Conservation (phyloP, 2,329 filamentous ascomycete genomes). For the Colletotrichum musae region DNA sequence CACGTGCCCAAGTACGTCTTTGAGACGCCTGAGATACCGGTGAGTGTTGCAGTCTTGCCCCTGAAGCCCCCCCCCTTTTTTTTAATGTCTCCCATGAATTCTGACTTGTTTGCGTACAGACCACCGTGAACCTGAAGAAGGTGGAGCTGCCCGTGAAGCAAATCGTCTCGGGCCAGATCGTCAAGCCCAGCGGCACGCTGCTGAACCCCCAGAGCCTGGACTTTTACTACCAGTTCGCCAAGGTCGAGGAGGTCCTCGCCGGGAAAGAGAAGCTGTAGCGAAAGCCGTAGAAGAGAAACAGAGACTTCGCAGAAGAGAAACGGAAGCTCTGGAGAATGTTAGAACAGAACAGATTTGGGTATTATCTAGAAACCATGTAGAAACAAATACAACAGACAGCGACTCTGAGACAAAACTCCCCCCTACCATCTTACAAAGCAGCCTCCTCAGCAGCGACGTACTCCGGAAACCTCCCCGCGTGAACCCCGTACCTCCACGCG, state of each 20-base stretch:
- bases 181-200: conserved; percentile 83
- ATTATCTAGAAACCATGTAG: conserved; percentile 49
- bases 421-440: conserved; percentile 2
- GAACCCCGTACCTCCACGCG: conserved; percentile 64
- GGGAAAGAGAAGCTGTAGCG: conserved; percentile 64
- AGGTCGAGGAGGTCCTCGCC: conserved; percentile 72
- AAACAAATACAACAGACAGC: neutral
- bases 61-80: too few relatives aligned
- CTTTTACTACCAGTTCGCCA: conserved; percentile 85
- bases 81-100: neutral
- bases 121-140: conserved; percentile 88
- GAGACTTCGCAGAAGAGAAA: too few relatives aligned
- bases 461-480: conserved; percentile 57
- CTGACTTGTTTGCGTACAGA: conserved; percentile 59
- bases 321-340: neutral
- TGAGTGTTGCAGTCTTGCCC: conserved; percentile 57
- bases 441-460: conserved; percentile 35
- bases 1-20: conserved; percentile 87
- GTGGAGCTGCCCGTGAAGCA: conserved; percentile 88
- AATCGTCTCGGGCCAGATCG: conserved; percentile 81
- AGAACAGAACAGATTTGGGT: neutral
- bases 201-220: conserved; percentile 82
- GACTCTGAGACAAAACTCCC: neutral
- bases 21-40: conserved; percentile 85
- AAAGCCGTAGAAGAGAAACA: too few relatives aligned